phyloP scores from a whole-genome alignment of 2,329 filamentous ascomycete genomes.

The Colletotrichum sp. region DNA sequence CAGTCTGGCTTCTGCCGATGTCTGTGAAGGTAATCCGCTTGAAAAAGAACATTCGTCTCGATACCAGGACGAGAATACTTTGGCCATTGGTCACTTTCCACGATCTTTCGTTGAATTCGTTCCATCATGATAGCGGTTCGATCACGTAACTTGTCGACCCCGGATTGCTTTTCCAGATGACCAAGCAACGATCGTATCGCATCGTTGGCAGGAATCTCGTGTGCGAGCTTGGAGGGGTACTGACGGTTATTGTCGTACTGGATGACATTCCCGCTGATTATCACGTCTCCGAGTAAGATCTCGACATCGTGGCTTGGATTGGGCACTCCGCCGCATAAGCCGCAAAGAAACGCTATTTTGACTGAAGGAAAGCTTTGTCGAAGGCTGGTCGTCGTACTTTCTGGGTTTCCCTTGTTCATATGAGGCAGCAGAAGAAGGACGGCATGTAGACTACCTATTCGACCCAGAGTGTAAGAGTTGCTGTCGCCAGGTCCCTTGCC shows the following conservation, averaged over 20 bases:
- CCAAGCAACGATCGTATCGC: no score
- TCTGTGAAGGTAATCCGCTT: slow-evolving; percentile 34
- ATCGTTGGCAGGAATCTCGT: no score
- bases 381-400: slow-evolving; percentile 29
- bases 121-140: no score
- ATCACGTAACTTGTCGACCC: no score
- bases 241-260: slow-evolving; percentile 32
- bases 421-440: slow-evolving; percentile 34
- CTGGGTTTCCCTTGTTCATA: no score
- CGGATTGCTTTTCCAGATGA: no score
- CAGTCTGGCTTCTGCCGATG: no score
- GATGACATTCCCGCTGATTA: slow-evolving; percentile 32
- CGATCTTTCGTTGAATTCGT: no score
- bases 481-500: slow-evolving; percentile 30
- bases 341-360: slow-evolving; percentile 39
- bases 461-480: slow-evolving; percentile 34
- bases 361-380: slow-evolving; percentile 37
- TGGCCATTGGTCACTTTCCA: no score
- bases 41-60: slow-evolving; percentile 33
- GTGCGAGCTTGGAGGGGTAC: slow-evolving; percentile 28
- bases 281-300: slow-evolving; percentile 36
- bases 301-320: not conserved
- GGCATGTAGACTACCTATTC: slow-evolving; percentile 26
- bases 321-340: slow-evolving; percentile 45
- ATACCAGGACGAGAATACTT: slow-evolving; percentile 33